Evolutionary conservation across 805 yeast genomes (phyloP).

Genomic region (Kodamaea lidongshanica): DNA sequence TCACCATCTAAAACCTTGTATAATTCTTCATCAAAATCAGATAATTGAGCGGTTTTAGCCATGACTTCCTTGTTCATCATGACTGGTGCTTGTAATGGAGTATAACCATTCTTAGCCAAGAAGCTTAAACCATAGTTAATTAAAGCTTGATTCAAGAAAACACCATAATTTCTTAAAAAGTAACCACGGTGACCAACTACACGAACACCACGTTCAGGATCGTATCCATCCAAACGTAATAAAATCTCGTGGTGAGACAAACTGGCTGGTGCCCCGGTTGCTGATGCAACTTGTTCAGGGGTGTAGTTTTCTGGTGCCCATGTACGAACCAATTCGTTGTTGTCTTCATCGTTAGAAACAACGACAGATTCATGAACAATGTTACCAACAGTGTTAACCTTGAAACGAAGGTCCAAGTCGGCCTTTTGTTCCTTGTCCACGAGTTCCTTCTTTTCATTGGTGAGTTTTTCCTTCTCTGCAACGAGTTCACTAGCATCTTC

Average conservation of each 20-base stretch:
- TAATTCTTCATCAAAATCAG: slow-evolving; percentile 96
- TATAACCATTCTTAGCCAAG: slow-evolving; percentile 71
- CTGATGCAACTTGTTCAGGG: slow-evolving; percentile 64
- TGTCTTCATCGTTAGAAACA: slow-evolving; percentile 79
- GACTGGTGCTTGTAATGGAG: slow-evolving; percentile 95
- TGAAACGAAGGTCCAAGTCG: slow-evolving; percentile 64
- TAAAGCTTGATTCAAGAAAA: slow-evolving; percentile 94
- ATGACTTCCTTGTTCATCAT: slow-evolving; percentile 99
- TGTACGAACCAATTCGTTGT: slow-evolving; percentile 78
- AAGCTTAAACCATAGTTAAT: slow-evolving; percentile 92
- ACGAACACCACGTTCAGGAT: slow-evolving; percentile 97
- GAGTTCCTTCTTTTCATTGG: slow-evolving; percentile 61
- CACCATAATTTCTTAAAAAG: slow-evolving; percentile 92
- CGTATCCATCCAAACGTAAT: slow-evolving; percentile 93
- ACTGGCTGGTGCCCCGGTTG: slow-evolving; percentile 66
- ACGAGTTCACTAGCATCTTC: slow-evolving; percentile 87
- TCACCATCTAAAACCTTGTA: slow-evolving; percentile 96
- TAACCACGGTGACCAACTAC: slow-evolving; percentile 98
- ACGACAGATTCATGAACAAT: slow-evolving; percentile 90
- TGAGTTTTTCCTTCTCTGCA: slow-evolving; percentile 71
- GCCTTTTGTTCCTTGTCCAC: slow-evolving; percentile 69
- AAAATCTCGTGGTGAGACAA: slow-evolving; percentile 95
- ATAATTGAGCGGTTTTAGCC: slow-evolving; percentile 98
- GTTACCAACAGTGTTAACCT: slow-evolving; percentile 90
- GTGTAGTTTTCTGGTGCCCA: slow-evolving; percentile 79